Evolutionary conservation across 148 eudicot genomes (phyloP), one percentile per base, ranked within the genome.

Genomic region (Vaccinium macrocarpon): DNA sequence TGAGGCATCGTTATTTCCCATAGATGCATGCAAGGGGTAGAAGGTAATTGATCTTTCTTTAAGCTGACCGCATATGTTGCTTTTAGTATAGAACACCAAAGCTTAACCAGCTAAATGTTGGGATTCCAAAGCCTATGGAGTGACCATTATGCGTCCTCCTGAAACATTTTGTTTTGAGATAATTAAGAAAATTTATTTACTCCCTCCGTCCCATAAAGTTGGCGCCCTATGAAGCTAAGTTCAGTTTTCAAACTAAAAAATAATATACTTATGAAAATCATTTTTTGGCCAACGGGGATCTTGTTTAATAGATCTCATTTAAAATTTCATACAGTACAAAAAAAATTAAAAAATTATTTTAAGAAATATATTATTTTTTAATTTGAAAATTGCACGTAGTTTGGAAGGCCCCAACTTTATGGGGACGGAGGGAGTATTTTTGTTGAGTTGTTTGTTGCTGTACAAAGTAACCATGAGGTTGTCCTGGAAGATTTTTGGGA

Each of bases 1-100:
- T 88, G 50, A 90, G 91, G 85, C 95, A 88, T 66, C 90, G 91
- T 56, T 81, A 81, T 79, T 86, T 90, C 1, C 88, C 92, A 88
- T 94, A 78, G 92, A 94, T 83, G 81, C 95, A 46, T 92, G 91
- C 23, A 89, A 93, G 18, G 91, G 92, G 83, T 92, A 83, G 82
- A 86, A 80, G 85, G 80, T 77, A 84, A 55, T 66, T 83, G 46
- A 32, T 76, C 56, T 46, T 76, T n/a, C 53, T 77, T 35, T 29
- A 46, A 19, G 32, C 15, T 7, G 25, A 42, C 12, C 5, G 10
- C 52, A 74, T 55, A 42, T 53, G 64, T 73, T 74, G 21, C 78
- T 82, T 82, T 48, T 50, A 50, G 51, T 13, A 10, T 53, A 56
- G 4, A 12, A 53, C 64, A 6, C 52, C 25, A 52, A 23, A 57